Evolutionary conservation across 163 green algal species (phyloP), one percentile per base, ranked within the genome.

Genomic region (Volvox carteri): DNA sequence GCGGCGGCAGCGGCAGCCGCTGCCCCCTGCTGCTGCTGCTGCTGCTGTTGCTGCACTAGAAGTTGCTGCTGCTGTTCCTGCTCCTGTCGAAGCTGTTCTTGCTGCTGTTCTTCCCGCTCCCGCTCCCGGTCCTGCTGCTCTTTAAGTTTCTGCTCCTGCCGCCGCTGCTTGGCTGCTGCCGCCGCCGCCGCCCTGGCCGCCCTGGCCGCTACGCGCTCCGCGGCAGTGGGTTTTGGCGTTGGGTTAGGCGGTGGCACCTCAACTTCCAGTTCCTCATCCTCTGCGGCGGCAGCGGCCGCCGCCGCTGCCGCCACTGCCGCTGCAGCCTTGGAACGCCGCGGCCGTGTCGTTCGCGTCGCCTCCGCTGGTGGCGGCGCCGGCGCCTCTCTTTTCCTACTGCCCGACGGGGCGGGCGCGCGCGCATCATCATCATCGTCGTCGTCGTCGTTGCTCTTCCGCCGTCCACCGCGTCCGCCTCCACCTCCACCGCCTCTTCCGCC

Each of bases 381-480:
- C 58, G 79, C 79, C 42, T 77, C 41, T 28, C 79, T 62, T n/a
- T 86, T 86, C n/a, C 79, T 56, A 33, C 56, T 62, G 39, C 39
- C 56, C 8, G 39, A 28, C 23, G 78, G 42, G 7, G 33, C 48
- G 14, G 52, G 21, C 78, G 39, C 56, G 12, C 41, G 37, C 74
- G 37, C 0, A 14, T 50, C 79, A 42, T 68, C 81, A 11, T 70
- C 68, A 25, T 87, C 81, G 0, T 86, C 78, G 7, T 79, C 46
- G 19, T 72, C 46, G 19, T 80, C 46, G 4, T 70, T 52, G 33
- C 30, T 21, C n/a, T n/a, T 76, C 14, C 42, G 39, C 39, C 78
- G 78, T 3, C 60, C 19, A 7, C 81, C 18, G 7, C 79, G 11
- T 28, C 65, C 1, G 44, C 46, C 21, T 35, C 79, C 44, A 44